phyloP scores from a whole-genome alignment of 2,329 filamentous ascomycete species.

The Bertia moriformis region DNA sequence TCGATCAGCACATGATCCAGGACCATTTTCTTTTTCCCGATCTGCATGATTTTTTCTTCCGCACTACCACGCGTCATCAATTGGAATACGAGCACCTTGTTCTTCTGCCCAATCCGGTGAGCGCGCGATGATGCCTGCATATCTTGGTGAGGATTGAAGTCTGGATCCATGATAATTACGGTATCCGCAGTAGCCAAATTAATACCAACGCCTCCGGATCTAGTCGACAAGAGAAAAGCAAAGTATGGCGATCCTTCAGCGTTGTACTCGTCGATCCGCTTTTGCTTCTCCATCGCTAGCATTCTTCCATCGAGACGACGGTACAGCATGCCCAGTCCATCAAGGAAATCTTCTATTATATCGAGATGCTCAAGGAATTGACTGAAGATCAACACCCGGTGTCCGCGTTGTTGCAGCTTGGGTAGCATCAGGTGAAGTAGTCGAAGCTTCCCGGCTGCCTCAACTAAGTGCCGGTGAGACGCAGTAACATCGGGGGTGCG shows the following conservation, averaged over 20 bases:
- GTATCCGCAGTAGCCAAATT: conserved; percentile 94
- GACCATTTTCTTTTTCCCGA: conserved; percentile 89
- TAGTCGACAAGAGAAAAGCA: conserved; percentile 82
- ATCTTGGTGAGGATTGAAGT: conserved; percentile 97
- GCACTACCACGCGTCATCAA: conserved; percentile 77
- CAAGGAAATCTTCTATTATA: conserved; percentile 82
- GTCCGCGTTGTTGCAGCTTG: conserved; percentile 69
- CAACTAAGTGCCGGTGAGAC: conserved; percentile 69
- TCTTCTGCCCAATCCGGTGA: conserved; percentile 89
- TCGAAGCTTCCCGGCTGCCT: conserved; percentile 80
- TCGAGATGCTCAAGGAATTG: conserved; percentile 83
- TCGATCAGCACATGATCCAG: conserved; percentile 92
- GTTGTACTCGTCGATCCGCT: conserved; percentile 87
- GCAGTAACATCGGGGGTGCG: conserved; percentile 43
- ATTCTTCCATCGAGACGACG: conserved; percentile 77
- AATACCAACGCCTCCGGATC: conserved; percentile 91
- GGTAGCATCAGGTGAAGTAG: conserved; percentile 75
- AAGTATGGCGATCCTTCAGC: conserved; percentile 70
- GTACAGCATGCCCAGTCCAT: conserved; percentile 57
- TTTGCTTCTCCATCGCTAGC: conserved; percentile 74
- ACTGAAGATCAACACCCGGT: conserved; percentile 87
- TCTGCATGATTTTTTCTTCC: conserved; percentile 92
- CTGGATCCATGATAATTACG: conserved; percentile 90
- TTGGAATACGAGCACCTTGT: conserved; percentile 91
- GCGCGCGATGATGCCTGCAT: conserved; percentile 88